Evolutionary conservation across 495 filamentous ascomycete genomes (phyloP).

Genomic region (Podospora conica): DNA sequence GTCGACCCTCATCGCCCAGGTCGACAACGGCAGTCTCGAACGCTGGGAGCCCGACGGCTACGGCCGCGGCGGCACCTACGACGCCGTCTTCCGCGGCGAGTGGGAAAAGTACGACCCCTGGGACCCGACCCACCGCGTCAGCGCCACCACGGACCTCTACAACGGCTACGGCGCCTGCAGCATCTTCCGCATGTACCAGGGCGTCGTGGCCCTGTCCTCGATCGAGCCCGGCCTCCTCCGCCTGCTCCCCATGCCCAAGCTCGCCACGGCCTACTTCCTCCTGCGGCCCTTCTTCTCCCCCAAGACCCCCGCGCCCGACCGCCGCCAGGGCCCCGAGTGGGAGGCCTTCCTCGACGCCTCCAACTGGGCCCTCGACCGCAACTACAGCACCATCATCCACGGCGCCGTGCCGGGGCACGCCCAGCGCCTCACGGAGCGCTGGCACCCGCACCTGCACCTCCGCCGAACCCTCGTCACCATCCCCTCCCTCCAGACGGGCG

Average conservation of each 20-base stretch:
- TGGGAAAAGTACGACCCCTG: slow-evolving; percentile 88
- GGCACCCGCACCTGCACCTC: slow-evolving; percentile 77
- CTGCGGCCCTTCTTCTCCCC: slow-evolving; percentile 80
- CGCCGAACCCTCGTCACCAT: slow-evolving; percentile 69
- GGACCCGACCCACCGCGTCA: slow-evolving; percentile 69
- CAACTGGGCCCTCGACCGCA: slow-evolving; percentile 50
- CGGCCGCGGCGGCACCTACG: slow-evolving; percentile 62
- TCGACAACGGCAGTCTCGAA: slow-evolving; percentile 82
- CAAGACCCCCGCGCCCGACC: slow-evolving; percentile 36
- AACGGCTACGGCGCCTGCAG: slow-evolving; percentile 80
- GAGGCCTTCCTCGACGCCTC: slow-evolving; percentile 47
- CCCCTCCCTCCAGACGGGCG: slow-evolving; percentile 70
- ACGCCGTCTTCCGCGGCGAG: slow-evolving; percentile 64
- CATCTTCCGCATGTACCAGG: slow-evolving; percentile 87
- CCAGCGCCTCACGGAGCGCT: slow-evolving; percentile 69
- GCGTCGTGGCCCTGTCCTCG: slow-evolving; percentile 74
- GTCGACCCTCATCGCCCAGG: slow-evolving; percentile 55
- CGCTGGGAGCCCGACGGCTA: slow-evolving; percentile 88
- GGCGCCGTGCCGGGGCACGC: slow-evolving; percentile 73
- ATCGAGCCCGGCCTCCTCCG: slow-evolving; percentile 78
- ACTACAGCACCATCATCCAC: slow-evolving; percentile 58
- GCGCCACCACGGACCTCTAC: slow-evolving; percentile 72
- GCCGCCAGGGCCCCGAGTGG: slow-evolving; percentile 32
- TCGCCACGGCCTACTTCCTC: slow-evolving; percentile 80
- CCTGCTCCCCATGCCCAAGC: slow-evolving; percentile 72